These are phyloP conservation scores for Cryptosporidium bovis DNA, from an alignment of 169 alveolate genomes.

Conservation along the genomic window DNA sequence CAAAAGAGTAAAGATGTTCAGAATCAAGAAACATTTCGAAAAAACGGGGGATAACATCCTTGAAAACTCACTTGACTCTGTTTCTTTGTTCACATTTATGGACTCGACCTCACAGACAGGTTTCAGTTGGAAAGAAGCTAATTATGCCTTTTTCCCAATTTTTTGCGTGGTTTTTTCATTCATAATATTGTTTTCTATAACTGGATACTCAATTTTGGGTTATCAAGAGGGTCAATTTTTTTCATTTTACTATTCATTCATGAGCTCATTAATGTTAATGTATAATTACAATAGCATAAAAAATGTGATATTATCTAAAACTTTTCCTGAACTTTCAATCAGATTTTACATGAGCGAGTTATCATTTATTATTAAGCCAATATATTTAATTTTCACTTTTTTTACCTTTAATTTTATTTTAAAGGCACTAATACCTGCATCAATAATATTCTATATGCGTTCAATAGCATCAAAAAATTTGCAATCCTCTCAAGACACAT, in stretches of 20 bases:
- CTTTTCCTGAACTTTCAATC: not conserved
- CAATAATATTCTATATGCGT: constrained; percentile 64
- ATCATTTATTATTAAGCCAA: constrained; percentile 47
- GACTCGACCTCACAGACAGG: constrained; percentile 61
- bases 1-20: constrained; percentile 13
- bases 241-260: constrained; percentile 56
- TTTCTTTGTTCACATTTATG: constrained; percentile 58
- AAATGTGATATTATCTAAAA: constrained; percentile 18
- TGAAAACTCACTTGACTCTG: constrained; percentile 54
- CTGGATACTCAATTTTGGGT: constrained; percentile 60
- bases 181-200: constrained; percentile 31
- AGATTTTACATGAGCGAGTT: constrained; percentile 19
- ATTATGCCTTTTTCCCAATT: constrained; percentile 44
- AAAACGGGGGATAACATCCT: constrained; percentile 18
- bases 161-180: constrained; percentile 32
- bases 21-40: constrained; percentile 29
- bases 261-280: constrained; percentile 41
- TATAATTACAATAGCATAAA: constrained; percentile 52
- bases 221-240: constrained; percentile 33
- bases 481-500: constrained; percentile 51
- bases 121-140: constrained; percentile 69
- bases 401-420: constrained; percentile 56
- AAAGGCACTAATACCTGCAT: constrained; percentile 67
- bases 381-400: constrained; percentile 34
- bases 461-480: constrained; percentile 62